Evolutionary conservation across 345 rosid species (phyloP), one percentile per base, ranked within the genome.

Genomic region (Boechera divaricarpa): DNA sequence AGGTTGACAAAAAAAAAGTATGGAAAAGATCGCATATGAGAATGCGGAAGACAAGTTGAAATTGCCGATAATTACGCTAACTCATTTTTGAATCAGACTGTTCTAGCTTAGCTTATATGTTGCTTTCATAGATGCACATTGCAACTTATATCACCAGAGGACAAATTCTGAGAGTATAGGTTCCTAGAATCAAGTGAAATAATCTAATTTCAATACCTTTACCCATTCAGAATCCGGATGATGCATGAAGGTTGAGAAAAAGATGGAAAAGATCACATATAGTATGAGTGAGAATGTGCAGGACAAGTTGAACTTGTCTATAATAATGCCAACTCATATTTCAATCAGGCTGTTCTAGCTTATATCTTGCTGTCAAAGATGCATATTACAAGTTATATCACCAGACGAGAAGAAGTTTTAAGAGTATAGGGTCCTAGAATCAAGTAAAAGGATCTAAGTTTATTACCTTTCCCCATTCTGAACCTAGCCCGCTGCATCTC

Each of bases 381-480:
- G 12, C 42, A 39, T 9, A 0, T 39, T 0, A 0, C 41, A 38
- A 38, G 41, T 2, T 38, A 38, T 38, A 38, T 38, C 42, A 39
- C 12, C 12, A 39, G 1, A 39, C 8, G 42, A 39, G 42, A 38
- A 38, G 42, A 38, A 38, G 4, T 38, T 2, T 38, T 2, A 38
- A 38, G 42, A 9, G 11, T 38, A 2, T 38, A 38, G 4, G 10
- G 12, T 38, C 28, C 3, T 57, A 26, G 16, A 54, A 44, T 21
- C 21, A 32, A 56, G 57, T 18, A 1, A 54, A 58, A 67, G n/a
- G n/a, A 35, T 54, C 56, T 7, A 18, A 67, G 35, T 63, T 45
- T 9, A 52, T 32, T 86, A 94, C 98, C 96, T 95, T 92, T 70
- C 97, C 95, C 99, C 99, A 95, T 72, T 89, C 91, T 11, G 97